phyloP scores from a whole-genome alignment of 768 basidiomycete genomes.

The Pisolithus microcarpus region DNA sequence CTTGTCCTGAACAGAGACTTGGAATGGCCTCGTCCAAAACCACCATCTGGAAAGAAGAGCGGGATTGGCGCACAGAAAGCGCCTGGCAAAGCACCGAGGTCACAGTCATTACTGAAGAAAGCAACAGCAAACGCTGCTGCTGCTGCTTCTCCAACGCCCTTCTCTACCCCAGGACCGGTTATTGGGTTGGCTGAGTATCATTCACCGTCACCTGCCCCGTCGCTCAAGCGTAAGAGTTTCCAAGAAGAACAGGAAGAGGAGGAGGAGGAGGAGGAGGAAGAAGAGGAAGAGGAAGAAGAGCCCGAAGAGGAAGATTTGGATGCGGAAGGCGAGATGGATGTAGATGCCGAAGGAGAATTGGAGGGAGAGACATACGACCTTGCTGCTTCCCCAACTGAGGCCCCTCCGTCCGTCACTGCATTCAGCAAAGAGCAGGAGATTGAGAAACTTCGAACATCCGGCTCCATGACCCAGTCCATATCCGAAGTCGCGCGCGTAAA shows the following conservation, averaged over 20 bases:
- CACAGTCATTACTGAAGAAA: conserved; percentile 55
- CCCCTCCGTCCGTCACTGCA: conserved; percentile 45
- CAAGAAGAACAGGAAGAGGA: conserved; percentile 58
- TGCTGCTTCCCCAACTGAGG: conserved; percentile 41
- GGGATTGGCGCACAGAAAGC: conserved; percentile 41
- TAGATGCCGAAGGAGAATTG: conserved; percentile 38
- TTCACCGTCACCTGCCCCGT: conserved; percentile 53
- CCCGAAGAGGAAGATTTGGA: conserved; percentile 36
- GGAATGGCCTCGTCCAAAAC: conserved; percentile 93
- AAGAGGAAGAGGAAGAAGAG: conserved; percentile 47
- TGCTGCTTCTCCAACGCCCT: conserved; percentile 53
- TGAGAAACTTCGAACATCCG: conserved; percentile 94
- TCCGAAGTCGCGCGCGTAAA: conserved; percentile 98
- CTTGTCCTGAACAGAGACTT: conserved; percentile 80
- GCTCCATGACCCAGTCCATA: conserved; percentile 98
- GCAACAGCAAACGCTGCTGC: conserved; percentile 65
- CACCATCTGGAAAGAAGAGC: conserved; percentile 49
- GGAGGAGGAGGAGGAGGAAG: conserved; percentile 52
- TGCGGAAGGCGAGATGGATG: conserved; percentile 55
- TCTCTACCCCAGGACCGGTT: conserved; percentile 37
- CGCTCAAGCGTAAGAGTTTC: conserved; percentile 61
- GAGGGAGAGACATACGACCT: conserved; percentile 70
- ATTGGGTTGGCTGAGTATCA: conserved; percentile 28
- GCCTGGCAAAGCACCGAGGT: conserved; percentile 58
- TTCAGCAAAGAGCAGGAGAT: conserved; percentile 99